Percentiles rank a stretch among this genome's conserved stretches.
phyloP scores from a whole-genome alignment of 1,139 yeast genomes.

The Diutina sp. region DNA sequence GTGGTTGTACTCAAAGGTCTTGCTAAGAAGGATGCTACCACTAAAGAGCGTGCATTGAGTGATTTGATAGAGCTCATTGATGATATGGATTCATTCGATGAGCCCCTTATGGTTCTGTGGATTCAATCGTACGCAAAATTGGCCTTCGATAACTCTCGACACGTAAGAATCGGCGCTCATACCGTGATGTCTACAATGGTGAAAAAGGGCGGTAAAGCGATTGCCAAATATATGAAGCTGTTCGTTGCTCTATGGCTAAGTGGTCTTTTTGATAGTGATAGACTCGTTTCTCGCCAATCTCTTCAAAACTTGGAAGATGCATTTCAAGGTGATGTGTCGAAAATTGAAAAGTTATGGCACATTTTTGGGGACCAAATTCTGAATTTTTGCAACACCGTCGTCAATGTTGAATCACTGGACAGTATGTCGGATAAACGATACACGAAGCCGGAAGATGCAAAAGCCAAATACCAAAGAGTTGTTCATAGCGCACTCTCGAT shows the following conservation, averaged over 20 bases:
- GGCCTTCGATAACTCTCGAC: conserved; percentile 55
- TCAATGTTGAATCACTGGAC: conserved; percentile 43
- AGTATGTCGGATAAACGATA: conserved; percentile 69
- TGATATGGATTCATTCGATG: conserved; percentile 19
- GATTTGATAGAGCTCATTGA: conserved; percentile 26
- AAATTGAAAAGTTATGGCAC: conserved; percentile 46
- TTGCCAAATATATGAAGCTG: conserved; percentile 53
- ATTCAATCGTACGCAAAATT: conserved; percentile 72
- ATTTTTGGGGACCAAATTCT: conserved; percentile 45
- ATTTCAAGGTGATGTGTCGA: conserved; percentile 45
- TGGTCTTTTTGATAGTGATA: conserved; percentile 61
- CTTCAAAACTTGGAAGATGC: conserved; percentile 31
- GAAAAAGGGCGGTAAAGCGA: conserved; percentile 40
- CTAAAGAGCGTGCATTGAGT: conserved; percentile 66
- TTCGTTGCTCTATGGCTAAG: conserved; percentile 62
- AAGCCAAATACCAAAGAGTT: conserved; percentile 53
- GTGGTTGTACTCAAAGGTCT: conserved; percentile 61
- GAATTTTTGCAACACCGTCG: conserved; percentile 37
- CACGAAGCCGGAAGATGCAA: conserved; percentile 53
- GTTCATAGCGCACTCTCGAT: conserved; percentile 39
- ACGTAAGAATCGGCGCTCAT: conserved; percentile 50
- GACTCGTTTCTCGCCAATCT: conserved; percentile 43
- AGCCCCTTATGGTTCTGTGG: conserved; percentile 53
- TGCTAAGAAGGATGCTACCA: conserved; percentile 66
- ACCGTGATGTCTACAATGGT: conserved; percentile 42